These are phyloP conservation scores for Penicillium verhagenii DNA, from an alignment of 495 filamentous ascomycete genomes.

Conservation along the genomic window DNA sequence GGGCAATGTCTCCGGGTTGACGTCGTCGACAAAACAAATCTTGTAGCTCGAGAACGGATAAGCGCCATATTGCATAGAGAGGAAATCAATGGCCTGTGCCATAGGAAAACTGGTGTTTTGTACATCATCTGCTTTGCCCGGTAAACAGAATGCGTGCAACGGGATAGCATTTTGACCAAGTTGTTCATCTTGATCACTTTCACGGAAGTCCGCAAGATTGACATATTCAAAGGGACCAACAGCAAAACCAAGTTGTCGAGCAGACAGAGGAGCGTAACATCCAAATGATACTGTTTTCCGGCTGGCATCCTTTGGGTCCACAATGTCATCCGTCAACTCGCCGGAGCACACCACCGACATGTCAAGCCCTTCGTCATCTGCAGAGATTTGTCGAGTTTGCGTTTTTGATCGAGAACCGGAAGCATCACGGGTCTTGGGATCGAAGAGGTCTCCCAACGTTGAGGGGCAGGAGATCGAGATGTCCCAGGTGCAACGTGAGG, in stretches of 20 bases:
- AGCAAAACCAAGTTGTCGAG: constrained; percentile 87
- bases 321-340: constrained; percentile 77
- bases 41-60: constrained; percentile 89
- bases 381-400: constrained; percentile 38
- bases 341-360: constrained; percentile 89
- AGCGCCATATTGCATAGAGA: constrained; percentile 77
- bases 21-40: constrained; percentile 90
- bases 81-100: constrained; percentile 78
- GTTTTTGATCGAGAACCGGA: constrained; percentile 17
- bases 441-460: constrained; percentile 81
- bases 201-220: constrained; percentile 84
- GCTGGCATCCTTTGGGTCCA: constrained; percentile 67
- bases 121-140: constrained; percentile 73
- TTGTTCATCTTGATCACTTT: constrained; percentile 85
- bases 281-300: constrained; percentile 85
- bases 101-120: constrained; percentile 78
- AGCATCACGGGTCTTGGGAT: constrained; percentile 33
- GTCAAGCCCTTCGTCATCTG: constrained; percentile 83
- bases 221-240: constrained; percentile 93
- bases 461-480: constrained; percentile 80
- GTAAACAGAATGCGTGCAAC: constrained; percentile 86
- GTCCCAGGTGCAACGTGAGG: constrained; percentile 80
- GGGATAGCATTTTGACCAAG: constrained; percentile 80
- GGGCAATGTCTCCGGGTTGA: constrained; percentile 65
- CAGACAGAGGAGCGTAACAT: constrained; percentile 64